phyloP scores from a whole-genome alignment of 2,329 filamentous ascomycete genomes.

The Apiospora koreana region DNA sequence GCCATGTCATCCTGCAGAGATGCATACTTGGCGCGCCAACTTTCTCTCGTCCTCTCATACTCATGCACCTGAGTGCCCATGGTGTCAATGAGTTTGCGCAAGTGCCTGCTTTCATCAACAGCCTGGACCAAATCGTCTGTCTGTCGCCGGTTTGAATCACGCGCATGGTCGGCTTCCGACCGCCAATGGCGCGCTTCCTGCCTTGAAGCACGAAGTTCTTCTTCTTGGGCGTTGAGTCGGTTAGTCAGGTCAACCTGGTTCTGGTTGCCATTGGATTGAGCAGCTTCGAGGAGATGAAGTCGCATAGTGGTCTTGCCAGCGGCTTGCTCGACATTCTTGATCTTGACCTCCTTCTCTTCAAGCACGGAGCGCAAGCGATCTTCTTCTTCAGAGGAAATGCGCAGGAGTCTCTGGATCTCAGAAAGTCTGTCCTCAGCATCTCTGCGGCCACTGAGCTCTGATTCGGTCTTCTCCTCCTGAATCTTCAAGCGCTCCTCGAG shows the following conservation, averaged over 20 bases:
- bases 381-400: slow-evolving; percentile 72
- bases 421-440: slow-evolving; percentile 71
- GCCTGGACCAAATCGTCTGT: slow-evolving; percentile 50
- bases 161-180: slow-evolving; percentile 60
- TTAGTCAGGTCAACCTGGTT: slow-evolving; percentile 57
- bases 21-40: slow-evolving; percentile 81
- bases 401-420: slow-evolving; percentile 70
- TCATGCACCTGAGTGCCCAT: slow-evolving; percentile 81
- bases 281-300: slow-evolving; percentile 66
- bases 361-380: slow-evolving; percentile 65
- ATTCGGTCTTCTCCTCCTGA: slow-evolving; percentile 64
- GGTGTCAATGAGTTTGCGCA: slow-evolving; percentile 72
- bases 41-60: slow-evolving; percentile 80
- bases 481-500: slow-evolving; percentile 68
- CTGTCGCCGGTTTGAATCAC: slow-evolving; percentile 51
- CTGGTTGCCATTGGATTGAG: slow-evolving; percentile 60
- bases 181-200: slow-evolving; percentile 64
- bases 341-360: slow-evolving; percentile 69
- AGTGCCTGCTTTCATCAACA: slow-evolving; percentile 66
- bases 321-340: slow-evolving; percentile 60
- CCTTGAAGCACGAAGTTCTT: slow-evolving; percentile 55
- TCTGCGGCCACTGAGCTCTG: slow-evolving; percentile 63
- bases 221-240: slow-evolving; percentile 54
- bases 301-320: slow-evolving; percentile 59
- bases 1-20: slow-evolving; percentile 87